Evolutionary conservation across 805 yeast genomes (phyloP).

Genomic region (Yamadazyma ubonensis): DNA sequence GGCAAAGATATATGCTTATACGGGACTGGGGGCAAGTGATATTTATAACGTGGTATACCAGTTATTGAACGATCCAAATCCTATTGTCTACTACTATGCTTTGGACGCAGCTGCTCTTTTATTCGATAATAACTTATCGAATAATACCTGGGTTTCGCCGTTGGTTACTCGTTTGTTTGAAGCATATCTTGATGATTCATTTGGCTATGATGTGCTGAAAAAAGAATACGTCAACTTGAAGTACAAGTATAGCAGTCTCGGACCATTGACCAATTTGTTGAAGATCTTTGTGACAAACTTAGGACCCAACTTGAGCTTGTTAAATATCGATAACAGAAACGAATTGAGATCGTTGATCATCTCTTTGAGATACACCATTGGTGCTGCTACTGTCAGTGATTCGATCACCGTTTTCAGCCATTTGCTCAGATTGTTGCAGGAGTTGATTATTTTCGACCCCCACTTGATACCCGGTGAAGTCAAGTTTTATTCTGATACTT

Average conservation of each 20-base stretch:
- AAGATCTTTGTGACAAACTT: conserved; percentile 32
- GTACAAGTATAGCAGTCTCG: conserved; percentile 31
- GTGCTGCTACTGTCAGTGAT: conserved; percentile 27
- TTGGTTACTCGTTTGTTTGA: conserved; percentile 32
- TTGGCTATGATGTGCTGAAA: conserved; percentile 37
- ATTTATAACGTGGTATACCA: conserved; percentile 59
- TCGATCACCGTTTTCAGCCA: conserved; percentile 22
- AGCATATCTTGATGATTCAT: conserved; percentile 34
- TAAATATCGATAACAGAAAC: conserved; percentile 17
- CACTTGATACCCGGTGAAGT: conserved; percentile 33
- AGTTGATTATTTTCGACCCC: conserved; percentile 39
- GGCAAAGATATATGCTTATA: conserved; percentile 27
- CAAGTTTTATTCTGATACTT: conserved; percentile 26
- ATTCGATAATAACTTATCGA: conserved; percentile 50
- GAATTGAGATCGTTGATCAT: conserved; percentile 29
- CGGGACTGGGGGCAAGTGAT: conserved; percentile 32
- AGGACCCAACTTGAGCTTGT: conserved; percentile 38
- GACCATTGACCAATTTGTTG: conserved; percentile 23
- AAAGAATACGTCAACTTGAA: conserved; percentile 35
- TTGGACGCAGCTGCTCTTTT: conserved; percentile 58
- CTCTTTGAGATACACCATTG: conserved; percentile 32
- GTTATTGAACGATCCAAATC: conserved; percentile 77
- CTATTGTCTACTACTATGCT: conserved; percentile 74
- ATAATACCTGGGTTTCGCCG: conserved; percentile 37
- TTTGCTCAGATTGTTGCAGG: conserved; percentile 32